phyloP scores from a whole-genome alignment of 2,329 filamentous ascomycete species.

The Ascochyta koolunga region DNA sequence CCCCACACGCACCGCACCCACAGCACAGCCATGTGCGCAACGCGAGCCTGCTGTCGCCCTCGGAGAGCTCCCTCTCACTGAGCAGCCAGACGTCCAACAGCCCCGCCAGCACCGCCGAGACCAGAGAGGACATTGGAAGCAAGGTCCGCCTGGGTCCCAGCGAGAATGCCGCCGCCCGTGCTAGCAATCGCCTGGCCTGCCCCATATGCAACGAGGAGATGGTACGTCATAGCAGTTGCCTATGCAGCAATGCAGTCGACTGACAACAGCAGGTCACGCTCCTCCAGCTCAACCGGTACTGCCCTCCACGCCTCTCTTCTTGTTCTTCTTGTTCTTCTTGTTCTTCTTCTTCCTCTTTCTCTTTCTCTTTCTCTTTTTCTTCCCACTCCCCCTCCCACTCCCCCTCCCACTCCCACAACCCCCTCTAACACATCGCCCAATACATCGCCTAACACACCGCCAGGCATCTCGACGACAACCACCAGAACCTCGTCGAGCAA shows the following conservation, averaged over 20 bases:
- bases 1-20: constrained; percentile 20
- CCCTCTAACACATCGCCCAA: too few species aligned
- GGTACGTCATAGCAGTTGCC: constrained; percentile 59
- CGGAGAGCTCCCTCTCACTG: constrained; percentile 76
- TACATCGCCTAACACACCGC: constrained; percentile 20
- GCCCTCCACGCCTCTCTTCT: neutral
- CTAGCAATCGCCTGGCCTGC: constrained; percentile 77
- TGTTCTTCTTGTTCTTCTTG: too few species aligned
- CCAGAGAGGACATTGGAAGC: constrained; percentile 75
- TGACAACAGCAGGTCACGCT: constrained; percentile 73
- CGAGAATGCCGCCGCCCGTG: constrained; percentile 57
- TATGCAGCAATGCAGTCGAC: constrained; percentile 20
- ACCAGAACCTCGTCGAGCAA: constrained; percentile 86
- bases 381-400: too few species aligned
- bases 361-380: too few species aligned
- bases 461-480: constrained; percentile 83
- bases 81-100: constrained; percentile 77
- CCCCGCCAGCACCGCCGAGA: constrained; percentile 70
- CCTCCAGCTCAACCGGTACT: constrained; percentile 76
- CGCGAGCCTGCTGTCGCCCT: constrained; percentile 64
- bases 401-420: too few species aligned
- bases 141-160: constrained; percentile 75
- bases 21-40: constrained; percentile 45
- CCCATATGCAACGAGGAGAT: constrained; percentile 99
- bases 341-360: too few species aligned